phyloP scores from a whole-genome alignment of 2,329 filamentous ascomycete genomes.

The Cercospora sp. region DNA sequence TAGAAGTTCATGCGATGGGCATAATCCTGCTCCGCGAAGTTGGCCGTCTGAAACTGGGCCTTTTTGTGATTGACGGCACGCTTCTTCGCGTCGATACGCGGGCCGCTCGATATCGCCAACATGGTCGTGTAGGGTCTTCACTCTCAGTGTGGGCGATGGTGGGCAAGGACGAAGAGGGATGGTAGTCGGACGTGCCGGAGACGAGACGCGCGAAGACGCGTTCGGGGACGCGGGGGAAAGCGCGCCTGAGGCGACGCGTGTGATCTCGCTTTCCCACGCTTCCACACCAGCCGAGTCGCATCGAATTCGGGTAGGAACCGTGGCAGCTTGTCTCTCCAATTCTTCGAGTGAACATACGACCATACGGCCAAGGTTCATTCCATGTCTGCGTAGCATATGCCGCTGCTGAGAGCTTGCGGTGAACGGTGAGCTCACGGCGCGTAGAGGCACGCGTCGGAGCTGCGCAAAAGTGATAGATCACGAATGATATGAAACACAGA shows the following conservation, averaged over 20 bases:
- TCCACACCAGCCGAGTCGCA: background rate
- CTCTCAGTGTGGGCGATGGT: background rate
- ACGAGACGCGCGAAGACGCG: constrained; percentile 2
- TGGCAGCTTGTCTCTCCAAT: background rate
- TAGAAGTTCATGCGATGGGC: constrained; percentile 91
- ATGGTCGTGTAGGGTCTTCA: constrained; percentile 20
- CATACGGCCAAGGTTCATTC: background rate
- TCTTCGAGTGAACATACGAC: background rate
- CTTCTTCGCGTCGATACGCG: constrained; percentile 64
- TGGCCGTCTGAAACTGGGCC: constrained; percentile 79
- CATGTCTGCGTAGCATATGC: background rate
- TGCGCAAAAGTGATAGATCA: constrained; percentile 2
- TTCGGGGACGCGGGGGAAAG: background rate
- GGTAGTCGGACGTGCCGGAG: background rate
- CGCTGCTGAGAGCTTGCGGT: background rate
- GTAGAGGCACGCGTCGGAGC: background rate
- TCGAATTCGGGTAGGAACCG: background rate
- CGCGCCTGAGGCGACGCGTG: background rate
- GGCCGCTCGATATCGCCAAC: constrained; percentile 33
- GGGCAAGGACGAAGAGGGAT: background rate
- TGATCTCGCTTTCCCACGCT: background rate
- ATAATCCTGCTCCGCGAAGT: constrained; percentile 77
- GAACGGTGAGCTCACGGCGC: background rate
- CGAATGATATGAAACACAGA: constrained; percentile 7
- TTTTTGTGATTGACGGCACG: constrained; percentile 72